Conservation (phyloP, 805 yeast genomes). For the Pichia thaimueangensis region DNA sequence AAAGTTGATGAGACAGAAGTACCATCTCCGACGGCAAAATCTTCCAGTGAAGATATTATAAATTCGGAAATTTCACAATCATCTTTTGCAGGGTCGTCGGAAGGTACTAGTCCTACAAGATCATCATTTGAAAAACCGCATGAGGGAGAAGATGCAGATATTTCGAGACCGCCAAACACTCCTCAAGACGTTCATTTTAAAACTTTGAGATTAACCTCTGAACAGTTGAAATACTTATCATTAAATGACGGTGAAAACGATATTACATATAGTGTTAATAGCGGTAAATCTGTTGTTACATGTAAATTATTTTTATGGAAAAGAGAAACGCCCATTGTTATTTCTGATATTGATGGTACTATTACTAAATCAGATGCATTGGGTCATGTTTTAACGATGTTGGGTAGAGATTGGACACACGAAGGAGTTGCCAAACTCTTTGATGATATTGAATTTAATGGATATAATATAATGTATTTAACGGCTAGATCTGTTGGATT, state of each 20-base stretch:
- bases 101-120: neutral
- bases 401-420: conserved; percentile 98
- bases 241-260: conserved; percentile 76
- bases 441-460: conserved; percentile 79
- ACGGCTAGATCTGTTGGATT: conserved; percentile 95
- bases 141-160: conserved; percentile 12
- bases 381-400: conserved; percentile 89
- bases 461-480: conserved; percentile 87
- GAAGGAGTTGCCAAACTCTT: conserved; percentile 89
- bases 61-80: neutral
- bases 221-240: conserved; percentile 69
- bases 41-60: neutral
- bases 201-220: conserved; percentile 85
- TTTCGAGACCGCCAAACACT: too few species aligned
- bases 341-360: conserved; percentile 96
- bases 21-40: conserved; percentile 2
- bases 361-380: conserved; percentile 96
- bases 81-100: conserved; percentile 2
- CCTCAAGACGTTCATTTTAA: conserved; percentile 55
- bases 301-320: conserved; percentile 83
- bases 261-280: conserved; percentile 70
- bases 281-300: conserved; percentile 70
- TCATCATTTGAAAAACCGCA: conserved; percentile 18
- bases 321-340: conserved; percentile 79
- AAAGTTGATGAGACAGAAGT: neutral